A percentile compares a stretch with the other conserved stretches of the same genome.
Conservation (phyloP, 176 grass and related monocot species). For the Sorghum bicolor region Sorghum_bicolor_NCBIv3 NC_012875.2:58184001-58184500, state of each 20-base stretch:
- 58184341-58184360: slow-evolving; percentile 43
- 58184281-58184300: slow-evolving; percentile 42
- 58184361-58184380: slow-evolving; percentile 45
- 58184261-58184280: slow-evolving; percentile 14
- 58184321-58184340: slow-evolving; percentile 29
- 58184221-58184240: slow-evolving; percentile 33
- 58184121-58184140: neutral
- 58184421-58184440: slow-evolving; percentile 38
- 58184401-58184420: slow-evolving; percentile 49
- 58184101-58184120: neutral
- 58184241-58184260: slow-evolving; percentile 37
- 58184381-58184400: slow-evolving; percentile 42
- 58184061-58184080: slow-evolving; percentile 56
- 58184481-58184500: slow-evolving; percentile 42
- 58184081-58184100: neutral
- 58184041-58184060: slow-evolving; percentile 39
- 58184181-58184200: neutral
- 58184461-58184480: slow-evolving; percentile 48
- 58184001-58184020: slow-evolving; percentile 2
- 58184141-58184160: neutral
- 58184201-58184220: neutral
- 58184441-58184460: slow-evolving; percentile 40
- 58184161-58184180: slow-evolving; percentile 15
- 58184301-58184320: slow-evolving; percentile 47
- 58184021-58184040: slow-evolving; percentile 28